Evolutionary conservation across 352 stramenopile genomes (phyloP), one percentile per base, ranked within the genome.

Genomic region (Globisporangium carolinianum): DNA sequence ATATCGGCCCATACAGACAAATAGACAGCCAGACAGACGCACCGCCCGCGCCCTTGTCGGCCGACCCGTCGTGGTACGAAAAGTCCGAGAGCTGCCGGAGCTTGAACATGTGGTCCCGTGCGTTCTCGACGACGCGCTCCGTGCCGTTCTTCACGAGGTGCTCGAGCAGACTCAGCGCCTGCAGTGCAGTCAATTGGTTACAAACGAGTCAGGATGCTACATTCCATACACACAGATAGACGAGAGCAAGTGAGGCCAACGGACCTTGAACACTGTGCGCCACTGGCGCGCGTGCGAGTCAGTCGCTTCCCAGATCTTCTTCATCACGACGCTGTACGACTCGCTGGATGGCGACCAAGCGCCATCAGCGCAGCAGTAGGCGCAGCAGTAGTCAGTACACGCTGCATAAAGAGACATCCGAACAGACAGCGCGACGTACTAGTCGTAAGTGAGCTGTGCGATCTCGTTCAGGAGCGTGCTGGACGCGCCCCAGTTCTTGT

Each of bases 401-500:
- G 24, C 24, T 24, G 24, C 11, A 53, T 9, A 14, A 24, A 41
- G 9, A 18, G 14, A 46, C 42, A 47, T 10, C 38, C 24, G 24
- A 24, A 24, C 1, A 51, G 17, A 42, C 14, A 32, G 39, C 18
- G 14, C 54, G 38, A 17, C 79, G 58, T 72, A 94, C 85, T 91
- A 95, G 72, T 99, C 95, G 70, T 97, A 99, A 10, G 96, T 98
- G 69, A 99, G 94, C 61, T 96, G 84, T 54, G 97, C 86, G 65
- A 99, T 98, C 66, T 99, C 94, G 75, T 98, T 98, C 71, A 99
- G 84, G 17, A 98, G 69, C 55, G 96, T 99, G 68, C 89, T 98
- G 37, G 96, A 99, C 10, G 96, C 90, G 36, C 97, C 97, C 97
- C 97, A 99, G 73, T 99, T 99, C 82, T 99, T 99, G 71, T 99